Conservation (phyloP, 352 stramenopile species). For the Pseudoperonospora humuli region DNA sequence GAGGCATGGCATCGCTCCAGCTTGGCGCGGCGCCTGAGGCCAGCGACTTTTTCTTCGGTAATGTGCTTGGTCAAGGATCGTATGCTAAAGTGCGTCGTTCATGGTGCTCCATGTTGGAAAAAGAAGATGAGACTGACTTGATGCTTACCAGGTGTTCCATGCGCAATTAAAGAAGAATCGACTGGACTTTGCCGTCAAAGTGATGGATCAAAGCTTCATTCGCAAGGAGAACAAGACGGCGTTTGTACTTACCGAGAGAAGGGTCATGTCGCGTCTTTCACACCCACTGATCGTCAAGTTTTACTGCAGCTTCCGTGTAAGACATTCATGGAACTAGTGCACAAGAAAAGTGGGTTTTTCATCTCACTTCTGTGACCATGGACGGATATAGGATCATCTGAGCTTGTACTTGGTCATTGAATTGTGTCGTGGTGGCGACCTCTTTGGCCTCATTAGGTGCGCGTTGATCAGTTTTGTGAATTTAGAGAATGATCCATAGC, state of each 20-base stretch:
- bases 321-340: background rate
- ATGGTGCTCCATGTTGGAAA: background rate
- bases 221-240: conserved; percentile 88
- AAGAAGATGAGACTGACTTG: background rate
- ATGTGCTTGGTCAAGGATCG: conserved; percentile 77
- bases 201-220: conserved; percentile 89
- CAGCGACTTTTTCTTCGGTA: conserved; percentile 83
- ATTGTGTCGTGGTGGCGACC: conserved; percentile 70
- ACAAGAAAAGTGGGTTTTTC: conserved; percentile 18
- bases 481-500: background rate
- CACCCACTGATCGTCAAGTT: conserved; percentile 88
- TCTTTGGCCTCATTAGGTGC: conserved; percentile 75
- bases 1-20: conserved; percentile 32
- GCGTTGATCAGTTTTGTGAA: background rate
- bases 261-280: conserved; percentile 81
- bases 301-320: conserved; percentile 82
- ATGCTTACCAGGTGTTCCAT: conserved; percentile 62
- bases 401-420: conserved; percentile 88
- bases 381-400: conserved; percentile 54
- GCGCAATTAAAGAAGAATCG: conserved; percentile 73
- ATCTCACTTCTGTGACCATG: conserved; percentile 17
- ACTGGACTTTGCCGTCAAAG: conserved; percentile 84
- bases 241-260: conserved; percentile 88
- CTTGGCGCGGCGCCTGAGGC: conserved; percentile 60
- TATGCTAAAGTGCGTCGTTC: conserved; percentile 72